Conservation (phyloP, 495 filamentous ascomycete species). For the Talaromyces thailandensis region DNA sequence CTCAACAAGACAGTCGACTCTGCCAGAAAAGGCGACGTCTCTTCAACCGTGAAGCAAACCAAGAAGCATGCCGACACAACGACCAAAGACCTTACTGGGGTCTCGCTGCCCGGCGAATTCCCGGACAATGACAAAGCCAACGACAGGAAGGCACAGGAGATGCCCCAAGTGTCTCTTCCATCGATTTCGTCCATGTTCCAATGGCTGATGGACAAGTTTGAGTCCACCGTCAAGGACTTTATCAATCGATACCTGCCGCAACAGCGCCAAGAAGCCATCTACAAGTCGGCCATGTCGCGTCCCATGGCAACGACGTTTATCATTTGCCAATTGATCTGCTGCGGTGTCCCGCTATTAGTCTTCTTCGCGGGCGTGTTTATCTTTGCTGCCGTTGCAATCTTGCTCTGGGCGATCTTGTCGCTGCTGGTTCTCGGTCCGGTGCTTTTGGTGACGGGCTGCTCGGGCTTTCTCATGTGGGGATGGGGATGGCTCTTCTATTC, state of each 20-base stretch:
- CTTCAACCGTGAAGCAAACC: slow-evolving; percentile 13
- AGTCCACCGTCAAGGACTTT: slow-evolving; percentile 16
- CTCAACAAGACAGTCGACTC: not conserved
- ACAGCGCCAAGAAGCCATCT: slow-evolving; percentile 20
- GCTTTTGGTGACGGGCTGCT: slow-evolving; percentile 26
- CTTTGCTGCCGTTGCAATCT: slow-evolving; percentile 25
- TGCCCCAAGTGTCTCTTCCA: slow-evolving; percentile 14
- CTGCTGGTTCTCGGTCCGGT: slow-evolving; percentile 29
- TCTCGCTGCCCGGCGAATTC: slow-evolving; percentile 22
- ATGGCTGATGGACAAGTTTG: slow-evolving; percentile 20
- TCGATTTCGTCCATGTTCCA: slow-evolving; percentile 13
- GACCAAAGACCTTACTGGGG: slow-evolving; percentile 15
- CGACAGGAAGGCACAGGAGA: slow-evolving; percentile 9
- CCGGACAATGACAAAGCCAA: slow-evolving; percentile 19
- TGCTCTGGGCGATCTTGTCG: slow-evolving; percentile 26
- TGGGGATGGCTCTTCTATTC: slow-evolving; percentile 35
- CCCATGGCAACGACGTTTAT: slow-evolving; percentile 27
- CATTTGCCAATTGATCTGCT: slow-evolving; percentile 28
- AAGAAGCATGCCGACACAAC: slow-evolving; percentile 12
- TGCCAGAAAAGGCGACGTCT: slow-evolving; percentile 7
- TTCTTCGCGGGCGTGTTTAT: slow-evolving; percentile 27
- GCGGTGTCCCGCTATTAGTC: slow-evolving; percentile 26
- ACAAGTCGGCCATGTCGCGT: slow-evolving; percentile 20
- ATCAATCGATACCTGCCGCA: slow-evolving; percentile 21
- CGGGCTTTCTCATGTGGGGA: slow-evolving; percentile 30